Evolutionary conservation across 2,329 filamentous ascomycete genomes (phyloP).

Genomic region (Fusarium sp.): DNA sequence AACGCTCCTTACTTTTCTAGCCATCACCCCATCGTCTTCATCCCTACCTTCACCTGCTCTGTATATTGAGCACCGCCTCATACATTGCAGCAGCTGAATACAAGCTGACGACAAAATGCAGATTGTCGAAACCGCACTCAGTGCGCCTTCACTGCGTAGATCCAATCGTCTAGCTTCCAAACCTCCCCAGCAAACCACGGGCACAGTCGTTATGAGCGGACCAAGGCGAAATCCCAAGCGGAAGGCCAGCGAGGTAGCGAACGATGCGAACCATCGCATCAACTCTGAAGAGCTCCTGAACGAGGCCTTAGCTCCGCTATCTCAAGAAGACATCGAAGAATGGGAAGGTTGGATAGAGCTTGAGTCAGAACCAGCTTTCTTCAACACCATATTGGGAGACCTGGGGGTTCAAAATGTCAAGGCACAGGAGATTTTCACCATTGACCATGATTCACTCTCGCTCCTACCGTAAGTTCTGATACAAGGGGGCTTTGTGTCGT

Average conservation of each 20-base stretch:
- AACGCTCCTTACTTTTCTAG: not conserved
- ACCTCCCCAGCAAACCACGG: not conserved
- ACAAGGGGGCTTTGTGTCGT: not conserved
- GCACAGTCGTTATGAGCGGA: constrained; percentile 33
- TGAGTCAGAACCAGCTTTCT: constrained; percentile 89
- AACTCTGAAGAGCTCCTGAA: constrained; percentile 57
- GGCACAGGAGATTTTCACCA: constrained; percentile 78
- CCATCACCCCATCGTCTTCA: not conserved
- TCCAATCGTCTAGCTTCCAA: constrained; percentile 34
- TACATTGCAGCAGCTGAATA: constrained; percentile 1
- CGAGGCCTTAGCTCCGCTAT: constrained; percentile 60
- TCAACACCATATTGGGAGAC: constrained; percentile 84
- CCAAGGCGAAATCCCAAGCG: constrained; percentile 57
- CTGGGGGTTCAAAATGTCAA: constrained; percentile 80
- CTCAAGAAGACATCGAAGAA: constrained; percentile 63
- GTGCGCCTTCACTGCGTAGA: constrained; percentile 25
- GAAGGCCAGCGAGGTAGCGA: constrained; percentile 54
- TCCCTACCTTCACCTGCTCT: not conserved
- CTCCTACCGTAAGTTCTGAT: constrained; percentile 66
- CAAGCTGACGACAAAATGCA: constrained; percentile 24
- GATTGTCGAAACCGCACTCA: not conserved
- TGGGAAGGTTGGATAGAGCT: constrained; percentile 85
- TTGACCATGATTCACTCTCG: constrained; percentile 75
- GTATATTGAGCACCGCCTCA: not conserved
- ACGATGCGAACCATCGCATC: constrained; percentile 42